A percentile compares a stretch with the other conserved stretches of the same genome.
Evolutionary conservation across 2,329 filamentous ascomycete genomes (phyloP).

Genomic region (Didymella lethalis): DNA sequence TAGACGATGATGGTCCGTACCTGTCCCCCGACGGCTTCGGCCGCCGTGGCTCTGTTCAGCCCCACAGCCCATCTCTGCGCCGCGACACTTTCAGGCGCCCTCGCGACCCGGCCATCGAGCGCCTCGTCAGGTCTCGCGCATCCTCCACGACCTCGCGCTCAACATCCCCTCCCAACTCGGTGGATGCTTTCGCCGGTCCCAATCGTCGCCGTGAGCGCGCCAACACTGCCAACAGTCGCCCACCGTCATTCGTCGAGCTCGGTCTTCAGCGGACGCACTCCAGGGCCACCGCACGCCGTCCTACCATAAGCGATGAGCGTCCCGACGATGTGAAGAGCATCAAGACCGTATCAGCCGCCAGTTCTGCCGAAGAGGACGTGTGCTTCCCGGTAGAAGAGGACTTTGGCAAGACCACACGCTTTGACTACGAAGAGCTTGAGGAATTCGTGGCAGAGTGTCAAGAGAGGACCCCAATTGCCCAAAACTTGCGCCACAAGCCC

Average conservation of each 20-base stretch:
- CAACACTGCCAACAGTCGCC: slow-evolving; percentile 68
- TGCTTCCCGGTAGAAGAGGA: slow-evolving; percentile 81
- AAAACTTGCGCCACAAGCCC: slow-evolving; percentile 51
- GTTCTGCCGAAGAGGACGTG: slow-evolving; percentile 83
- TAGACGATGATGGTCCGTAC: slow-evolving; percentile 70
- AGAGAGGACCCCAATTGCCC: slow-evolving; percentile 56
- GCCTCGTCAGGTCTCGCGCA: slow-evolving; percentile 53
- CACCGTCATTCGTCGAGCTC: slow-evolving; percentile 61
- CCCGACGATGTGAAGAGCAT: slow-evolving; percentile 66
- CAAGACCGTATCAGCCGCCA: slow-evolving; percentile 69
- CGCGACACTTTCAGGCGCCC: slow-evolving; percentile 56
- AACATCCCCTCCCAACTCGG: slow-evolving; percentile 90
- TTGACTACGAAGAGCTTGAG: slow-evolving; percentile 92
- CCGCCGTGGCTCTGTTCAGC: slow-evolving; percentile 56
- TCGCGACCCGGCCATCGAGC: slow-evolving; percentile 46
- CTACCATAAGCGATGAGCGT: slow-evolving; percentile 67
- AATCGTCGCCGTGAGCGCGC: slow-evolving; percentile 83
- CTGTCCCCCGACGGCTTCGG: slow-evolving; percentile 56
- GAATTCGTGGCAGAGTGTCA: slow-evolving; percentile 77
- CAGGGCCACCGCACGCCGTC: slow-evolving; percentile 67
- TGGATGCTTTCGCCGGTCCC: slow-evolving; percentile 94
- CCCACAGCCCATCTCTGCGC: slow-evolving; percentile 49
- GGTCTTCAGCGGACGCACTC: slow-evolving; percentile 76
- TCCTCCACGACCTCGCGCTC: slow-evolving; percentile 69
- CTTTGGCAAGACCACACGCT: slow-evolving; percentile 79